These are phyloP conservation scores for Adansonia madagascariensis DNA, from an alignment of 441 rosid species.

Conservation along the genomic window DNA sequence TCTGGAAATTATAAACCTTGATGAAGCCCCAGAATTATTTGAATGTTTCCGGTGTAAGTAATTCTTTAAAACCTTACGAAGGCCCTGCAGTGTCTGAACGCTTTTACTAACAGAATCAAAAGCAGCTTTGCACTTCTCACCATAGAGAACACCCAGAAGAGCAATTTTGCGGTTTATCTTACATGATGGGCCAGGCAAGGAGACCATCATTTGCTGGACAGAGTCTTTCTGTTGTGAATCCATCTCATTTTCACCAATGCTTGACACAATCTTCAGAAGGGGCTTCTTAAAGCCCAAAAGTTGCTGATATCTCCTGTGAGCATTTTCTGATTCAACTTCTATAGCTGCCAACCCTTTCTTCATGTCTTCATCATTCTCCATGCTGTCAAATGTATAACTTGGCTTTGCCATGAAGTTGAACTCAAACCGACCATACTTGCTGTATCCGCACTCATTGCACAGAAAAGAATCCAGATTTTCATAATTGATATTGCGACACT, in stretches of 20 bases:
- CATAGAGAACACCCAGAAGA: slow-evolving; percentile 98
- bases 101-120: slow-evolving; percentile 99
- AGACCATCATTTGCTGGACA: slow-evolving; percentile 99
- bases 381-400: slow-evolving; percentile 95
- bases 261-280: slow-evolving; percentile 96
- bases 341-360: slow-evolving; percentile 98
- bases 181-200: slow-evolving; percentile 99
- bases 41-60: slow-evolving; percentile 97
- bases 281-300: slow-evolving; percentile 99
- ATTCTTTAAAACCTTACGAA: slow-evolving; percentile 96
- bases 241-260: slow-evolving; percentile 99
- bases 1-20: slow-evolving; percentile 91
- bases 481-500: slow-evolving; percentile 99
- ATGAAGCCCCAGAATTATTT: slow-evolving; percentile 62
- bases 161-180: slow-evolving; percentile 99
- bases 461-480: slow-evolving; percentile 99
- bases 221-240: slow-evolving; percentile 99
- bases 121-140: slow-evolving; percentile 99
- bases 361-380: slow-evolving; percentile 99
- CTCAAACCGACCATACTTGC: slow-evolving; percentile 99
- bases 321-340: slow-evolving; percentile 99
- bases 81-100: slow-evolving; percentile 99
- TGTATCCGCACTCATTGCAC: slow-evolving; percentile 99
- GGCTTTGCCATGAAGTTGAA: slow-evolving; percentile 99
- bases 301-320: slow-evolving; percentile 99